These are phyloP conservation scores for Dictyostelium brefeldianum DNA, from an alignment of 78 protist genomes.

Conservation along the genomic window DNA sequence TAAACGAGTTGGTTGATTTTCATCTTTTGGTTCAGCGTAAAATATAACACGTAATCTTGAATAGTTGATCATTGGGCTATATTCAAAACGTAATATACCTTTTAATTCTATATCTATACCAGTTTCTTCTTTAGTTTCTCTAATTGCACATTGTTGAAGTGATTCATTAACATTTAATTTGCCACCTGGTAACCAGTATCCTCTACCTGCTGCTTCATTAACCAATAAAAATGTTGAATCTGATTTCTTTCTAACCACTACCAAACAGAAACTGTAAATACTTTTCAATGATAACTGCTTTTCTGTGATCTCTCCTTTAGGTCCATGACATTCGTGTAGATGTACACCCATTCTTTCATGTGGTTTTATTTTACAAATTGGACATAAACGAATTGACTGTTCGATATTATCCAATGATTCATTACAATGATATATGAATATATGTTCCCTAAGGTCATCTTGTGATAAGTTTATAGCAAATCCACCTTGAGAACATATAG, in stretches of 20 bases:
- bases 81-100: conserved; percentile 71
- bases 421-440: conserved; percentile 43
- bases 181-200: conserved; percentile 81
- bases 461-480: conserved; percentile 7
- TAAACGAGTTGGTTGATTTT: conserved; percentile 40
- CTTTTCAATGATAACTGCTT: not conserved
- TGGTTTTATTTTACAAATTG: conserved; percentile 29
- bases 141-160: conserved; percentile 54
- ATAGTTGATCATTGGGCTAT: conserved; percentile 6
- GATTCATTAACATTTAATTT: conserved; percentile 44
- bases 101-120: conserved; percentile 77
- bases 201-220: conserved; percentile 50
- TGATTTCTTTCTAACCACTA: not conserved
- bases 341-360: conserved; percentile 29
- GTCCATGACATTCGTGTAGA: conserved; percentile 38
- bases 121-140: conserved; percentile 77
- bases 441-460: conserved; percentile 35
- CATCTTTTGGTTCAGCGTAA: conserved; percentile 64
- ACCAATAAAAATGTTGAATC: conserved; percentile 27
- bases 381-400: conserved; percentile 45
- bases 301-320: conserved; percentile 13
- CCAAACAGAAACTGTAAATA: conserved; percentile 64
- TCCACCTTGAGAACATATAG: conserved; percentile 51
- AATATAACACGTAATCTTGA: conserved; percentile 69
- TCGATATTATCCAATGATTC: not conserved